A percentile compares a stretch with the other conserved stretches of the same genome.
phyloP scores from a whole-genome alignment of 257 asterid genomes.

The Primulina tabacum region DNA sequence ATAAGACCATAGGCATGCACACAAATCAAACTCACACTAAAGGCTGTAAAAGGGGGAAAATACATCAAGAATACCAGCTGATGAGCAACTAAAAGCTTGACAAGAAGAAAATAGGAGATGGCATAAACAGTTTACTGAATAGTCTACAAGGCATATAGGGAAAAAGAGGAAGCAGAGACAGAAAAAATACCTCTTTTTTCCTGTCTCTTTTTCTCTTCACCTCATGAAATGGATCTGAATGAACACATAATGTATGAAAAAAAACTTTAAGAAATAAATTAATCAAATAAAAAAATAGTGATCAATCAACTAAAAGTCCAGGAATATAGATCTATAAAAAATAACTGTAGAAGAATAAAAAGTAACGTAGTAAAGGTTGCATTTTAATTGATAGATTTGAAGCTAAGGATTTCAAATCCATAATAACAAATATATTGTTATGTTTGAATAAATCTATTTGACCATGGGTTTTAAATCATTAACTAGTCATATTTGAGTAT shows the following conservation, averaged over 20 bases:
- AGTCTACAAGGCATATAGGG: conserved; percentile 5
- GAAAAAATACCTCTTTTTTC: conserved; percentile 65
- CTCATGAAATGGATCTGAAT: conserved; percentile 90
- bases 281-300: neutral
- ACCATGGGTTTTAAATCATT: too few species aligned
- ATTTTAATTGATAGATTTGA: too few species aligned
- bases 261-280: neutral
- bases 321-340: neutral
- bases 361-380: too few species aligned
- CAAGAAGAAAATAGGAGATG: neutral
- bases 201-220: conserved; percentile 86
- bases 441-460: too few species aligned
- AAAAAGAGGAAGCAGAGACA: conserved; percentile 3
- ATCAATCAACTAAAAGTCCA: neutral
- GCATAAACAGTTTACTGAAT: neutral
- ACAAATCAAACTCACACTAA: neutral
- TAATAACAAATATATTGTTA: too few species aligned
- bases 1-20: neutral
- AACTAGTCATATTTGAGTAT: too few species aligned
- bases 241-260: conserved; percentile 18
- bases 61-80: conserved; percentile 5
- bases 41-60: neutral
- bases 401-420: too few species aligned
- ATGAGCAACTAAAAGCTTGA: conserved; percentile 10
- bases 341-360: neutral